Conservation (phyloP, 2,329 filamentous ascomycete species). For the Fusarium sp. region DNA sequence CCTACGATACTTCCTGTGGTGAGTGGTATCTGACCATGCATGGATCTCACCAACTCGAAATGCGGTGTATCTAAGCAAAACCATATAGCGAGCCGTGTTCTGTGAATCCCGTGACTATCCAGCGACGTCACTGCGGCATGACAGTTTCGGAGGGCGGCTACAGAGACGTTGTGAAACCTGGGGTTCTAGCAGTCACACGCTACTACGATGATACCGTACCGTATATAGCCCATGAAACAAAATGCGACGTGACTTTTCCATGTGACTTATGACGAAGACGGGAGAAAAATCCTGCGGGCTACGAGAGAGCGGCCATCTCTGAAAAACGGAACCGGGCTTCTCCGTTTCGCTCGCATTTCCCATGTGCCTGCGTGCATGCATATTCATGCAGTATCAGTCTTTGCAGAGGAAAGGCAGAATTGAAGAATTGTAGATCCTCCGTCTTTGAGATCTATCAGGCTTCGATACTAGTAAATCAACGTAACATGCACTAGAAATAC, state of each 20-base stretch:
- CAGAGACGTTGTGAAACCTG: slow-evolving; percentile 40
- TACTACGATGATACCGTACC: neutral
- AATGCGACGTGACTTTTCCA: slow-evolving; percentile 25
- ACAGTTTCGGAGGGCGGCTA: slow-evolving; percentile 34
- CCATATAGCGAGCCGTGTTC: slow-evolving; percentile 18
- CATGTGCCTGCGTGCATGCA: slow-evolving; percentile 27
- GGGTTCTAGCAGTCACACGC: slow-evolving; percentile 37
- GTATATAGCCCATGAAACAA: slow-evolving; percentile 12
- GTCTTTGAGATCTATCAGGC: slow-evolving; percentile 14
- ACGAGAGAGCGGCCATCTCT: slow-evolving; percentile 17
- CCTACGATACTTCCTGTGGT: neutral
- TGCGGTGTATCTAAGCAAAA: slow-evolving; percentile 12
- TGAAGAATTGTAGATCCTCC: slow-evolving; percentile 8
- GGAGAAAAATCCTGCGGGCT: slow-evolving; percentile 7
- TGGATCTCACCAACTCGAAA: slow-evolving; percentile 2
- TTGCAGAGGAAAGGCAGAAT: slow-evolving; percentile 33
- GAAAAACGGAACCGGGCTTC: slow-evolving; percentile 14
- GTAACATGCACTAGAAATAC: slow-evolving; percentile 1
- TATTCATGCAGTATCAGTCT: slow-evolving; percentile 24
- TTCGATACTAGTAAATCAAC: slow-evolving; percentile 1
- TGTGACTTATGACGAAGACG: slow-evolving; percentile 37
- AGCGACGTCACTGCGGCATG: slow-evolving; percentile 39
- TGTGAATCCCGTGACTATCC: slow-evolving; percentile 31
- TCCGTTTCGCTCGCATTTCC: slow-evolving; percentile 22
- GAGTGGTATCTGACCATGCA: slow-evolving; percentile 15